Evolutionary conservation across 2,329 filamentous ascomycete genomes (phyloP).

Genomic region (Tolypocladium album): DNA sequence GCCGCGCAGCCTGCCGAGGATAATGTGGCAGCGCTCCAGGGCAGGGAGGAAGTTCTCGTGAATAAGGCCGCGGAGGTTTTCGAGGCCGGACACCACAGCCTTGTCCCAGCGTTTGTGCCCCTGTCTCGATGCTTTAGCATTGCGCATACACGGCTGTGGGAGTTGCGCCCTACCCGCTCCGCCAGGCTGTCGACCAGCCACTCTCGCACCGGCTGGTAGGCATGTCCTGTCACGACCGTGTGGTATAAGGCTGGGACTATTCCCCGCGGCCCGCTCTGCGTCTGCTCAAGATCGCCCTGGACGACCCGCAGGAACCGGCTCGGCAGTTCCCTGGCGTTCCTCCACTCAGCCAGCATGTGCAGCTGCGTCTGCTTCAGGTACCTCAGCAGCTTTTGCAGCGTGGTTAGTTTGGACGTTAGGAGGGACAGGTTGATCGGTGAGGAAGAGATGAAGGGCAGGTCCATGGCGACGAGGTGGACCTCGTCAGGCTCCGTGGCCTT

Average conservation of each 20-base stretch:
- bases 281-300: slow-evolving; percentile 59
- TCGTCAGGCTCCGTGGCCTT: slow-evolving; percentile 20
- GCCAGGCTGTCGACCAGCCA: slow-evolving; percentile 80
- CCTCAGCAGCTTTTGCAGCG: slow-evolving; percentile 73
- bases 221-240: slow-evolving; percentile 73
- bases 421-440: slow-evolving; percentile 74
- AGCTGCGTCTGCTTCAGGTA: slow-evolving; percentile 75
- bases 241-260: slow-evolving; percentile 75
- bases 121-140: slow-evolving; percentile 26
- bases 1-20: slow-evolving; percentile 73
- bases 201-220: slow-evolving; percentile 63
- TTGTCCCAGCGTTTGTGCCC: slow-evolving; percentile 95
- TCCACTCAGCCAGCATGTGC: slow-evolving; percentile 75
- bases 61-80: slow-evolving; percentile 63
- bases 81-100: slow-evolving; percentile 65
- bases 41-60: slow-evolving; percentile 86
- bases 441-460: slow-evolving; percentile 71
- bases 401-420: slow-evolving; percentile 76
- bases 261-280: slow-evolving; percentile 41
- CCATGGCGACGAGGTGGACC: slow-evolving; percentile 58
- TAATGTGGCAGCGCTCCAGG: slow-evolving; percentile 69
- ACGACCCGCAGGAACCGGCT: slow-evolving; percentile 67
- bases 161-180: slow-evolving; percentile 51
- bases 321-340: slow-evolving; percentile 70
- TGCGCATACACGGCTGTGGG: not conserved